A percentile compares a stretch with the other conserved stretches of the same genome.
These are phyloP conservation scores for Mucor saturninus DNA, from an alignment of 371 early-diverging fungal genomes.

Conservation along the genomic window DNA sequence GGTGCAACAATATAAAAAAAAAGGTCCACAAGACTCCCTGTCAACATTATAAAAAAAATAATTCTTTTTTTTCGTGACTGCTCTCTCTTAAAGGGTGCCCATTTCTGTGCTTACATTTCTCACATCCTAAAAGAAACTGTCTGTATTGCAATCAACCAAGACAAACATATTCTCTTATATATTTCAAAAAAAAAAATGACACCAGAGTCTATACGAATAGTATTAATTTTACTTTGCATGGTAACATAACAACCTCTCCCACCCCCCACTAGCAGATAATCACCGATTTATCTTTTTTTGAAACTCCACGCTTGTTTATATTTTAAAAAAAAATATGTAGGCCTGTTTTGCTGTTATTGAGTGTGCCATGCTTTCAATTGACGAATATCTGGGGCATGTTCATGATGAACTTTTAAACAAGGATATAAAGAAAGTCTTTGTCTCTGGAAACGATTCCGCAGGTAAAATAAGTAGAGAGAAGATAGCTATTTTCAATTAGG, in stretches of 20 bases:
- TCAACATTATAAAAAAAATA: conserved; percentile 3
- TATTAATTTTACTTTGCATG: too few relatives aligned
- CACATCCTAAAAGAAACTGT: neutral
- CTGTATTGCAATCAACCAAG: too few relatives aligned
- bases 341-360: neutral
- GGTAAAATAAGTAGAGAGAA: conserved; percentile 38
- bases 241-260: too few relatives aligned
- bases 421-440: conserved; percentile 33
- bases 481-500: too few relatives aligned
- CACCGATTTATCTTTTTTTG: neutral
- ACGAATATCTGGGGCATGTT: conserved; percentile 8
- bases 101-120: neutral
- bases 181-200: neutral
- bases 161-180: neutral
- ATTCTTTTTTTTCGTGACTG: conserved; percentile 5
- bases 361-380: neutral
- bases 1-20: neutral
- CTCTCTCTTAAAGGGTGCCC: neutral
- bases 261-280: too few relatives aligned
- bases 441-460: conserved; percentile 76
- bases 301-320: neutral
- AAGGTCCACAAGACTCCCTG: conserved; percentile 5
- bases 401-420: neutral
- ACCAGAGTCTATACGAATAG: too few relatives aligned
- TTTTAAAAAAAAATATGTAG: neutral